Percentiles rank a stretch among this genome's conserved stretches.
Evolutionary conservation across 768 basidiomycete species (phyloP).

Genomic region (Austroboletus eburneus): DNA sequence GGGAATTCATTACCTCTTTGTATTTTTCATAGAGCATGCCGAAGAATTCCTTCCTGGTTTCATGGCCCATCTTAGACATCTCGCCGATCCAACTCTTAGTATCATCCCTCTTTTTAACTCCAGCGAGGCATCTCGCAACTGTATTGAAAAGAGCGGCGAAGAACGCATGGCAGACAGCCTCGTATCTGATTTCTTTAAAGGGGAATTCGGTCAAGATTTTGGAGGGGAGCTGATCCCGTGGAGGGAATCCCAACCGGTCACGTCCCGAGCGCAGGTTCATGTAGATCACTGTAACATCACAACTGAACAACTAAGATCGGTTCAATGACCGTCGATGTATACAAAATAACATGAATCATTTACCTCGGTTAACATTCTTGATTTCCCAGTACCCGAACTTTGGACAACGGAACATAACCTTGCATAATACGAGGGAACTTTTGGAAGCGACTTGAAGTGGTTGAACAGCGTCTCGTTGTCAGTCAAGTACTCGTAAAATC

Average conservation of each 20-base stretch:
- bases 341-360: background rate
- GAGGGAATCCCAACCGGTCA: background rate
- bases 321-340: background rate
- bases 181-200: background rate
- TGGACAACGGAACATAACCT: background rate
- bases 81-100: background rate
- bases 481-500: background rate
- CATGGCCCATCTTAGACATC: background rate
- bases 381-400: background rate
- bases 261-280: background rate
- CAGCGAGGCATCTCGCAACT: background rate
- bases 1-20: background rate
- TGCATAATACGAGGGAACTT: background rate
- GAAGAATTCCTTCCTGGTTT: background rate
- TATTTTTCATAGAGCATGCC: background rate
- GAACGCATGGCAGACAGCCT: background rate
- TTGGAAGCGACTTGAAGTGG: too few relatives aligned
- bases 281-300: background rate
- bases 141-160: background rate
- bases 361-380: background rate
- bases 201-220: background rate
- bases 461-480: too few relatives aligned
- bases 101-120: background rate
- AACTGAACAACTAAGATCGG: background rate
- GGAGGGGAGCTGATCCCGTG: background rate